phyloP scores from a whole-genome alignment of 192 early-diverging fungal species.

The Gryganskiella cystojenkinii region DNA sequence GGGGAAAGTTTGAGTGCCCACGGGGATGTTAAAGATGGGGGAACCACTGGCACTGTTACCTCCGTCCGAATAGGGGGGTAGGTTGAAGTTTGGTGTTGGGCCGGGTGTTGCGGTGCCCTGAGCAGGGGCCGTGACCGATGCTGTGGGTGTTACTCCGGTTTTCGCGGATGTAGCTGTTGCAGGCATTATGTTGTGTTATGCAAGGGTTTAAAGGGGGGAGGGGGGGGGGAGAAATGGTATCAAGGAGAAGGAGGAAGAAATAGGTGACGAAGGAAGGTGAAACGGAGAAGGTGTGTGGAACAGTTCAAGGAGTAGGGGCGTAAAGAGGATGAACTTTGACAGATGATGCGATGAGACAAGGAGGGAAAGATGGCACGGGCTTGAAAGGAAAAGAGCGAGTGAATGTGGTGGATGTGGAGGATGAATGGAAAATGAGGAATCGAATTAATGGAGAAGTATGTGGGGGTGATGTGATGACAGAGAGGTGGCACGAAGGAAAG shows the following conservation, averaged over 20 bases:
- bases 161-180: background rate
- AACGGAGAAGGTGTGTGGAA: background rate
- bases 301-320: background rate
- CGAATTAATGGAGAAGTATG: background rate
- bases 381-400: too few relatives aligned
- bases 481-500: background rate
- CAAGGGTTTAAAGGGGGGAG: background rate
- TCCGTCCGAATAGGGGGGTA: background rate
- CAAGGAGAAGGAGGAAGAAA: background rate
- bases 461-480: background rate
- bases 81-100: background rate
- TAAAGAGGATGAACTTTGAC: conserved; percentile 6
- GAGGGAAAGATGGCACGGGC: too few relatives aligned
- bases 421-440: background rate
- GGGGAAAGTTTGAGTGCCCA: conserved; percentile 9
- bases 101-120: background rate
- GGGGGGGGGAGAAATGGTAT: conserved; percentile 9
- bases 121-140: background rate
- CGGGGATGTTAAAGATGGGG: conserved; percentile 31
- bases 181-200: conserved; percentile 5
- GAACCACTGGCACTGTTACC: background rate
- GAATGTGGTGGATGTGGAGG: too few relatives aligned
- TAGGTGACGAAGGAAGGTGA: background rate
- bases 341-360: too few relatives aligned
- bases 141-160: background rate